Evolutionary conservation across 2,329 filamentous ascomycete species (phyloP).

Genomic region (Fusarium lateritium): DNA sequence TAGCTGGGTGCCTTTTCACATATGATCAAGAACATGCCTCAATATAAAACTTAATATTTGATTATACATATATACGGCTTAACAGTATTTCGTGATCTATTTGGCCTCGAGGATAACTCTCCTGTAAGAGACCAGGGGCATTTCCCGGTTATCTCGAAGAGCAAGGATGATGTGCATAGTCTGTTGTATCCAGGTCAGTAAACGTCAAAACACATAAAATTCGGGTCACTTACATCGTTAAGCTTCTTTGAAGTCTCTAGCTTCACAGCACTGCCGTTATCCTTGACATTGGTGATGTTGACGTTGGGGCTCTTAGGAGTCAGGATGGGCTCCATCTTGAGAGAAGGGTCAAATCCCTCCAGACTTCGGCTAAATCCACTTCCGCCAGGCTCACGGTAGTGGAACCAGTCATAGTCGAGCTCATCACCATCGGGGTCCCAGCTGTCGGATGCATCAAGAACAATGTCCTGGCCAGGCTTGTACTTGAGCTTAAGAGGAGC

Average conservation of each 20-base stretch:
- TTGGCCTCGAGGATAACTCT: slow-evolving; percentile 7
- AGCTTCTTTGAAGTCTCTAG: slow-evolving; percentile 1
- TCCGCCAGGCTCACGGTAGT: slow-evolving; percentile 15
- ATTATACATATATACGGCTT: not conserved
- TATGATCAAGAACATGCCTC: too few relatives aligned
- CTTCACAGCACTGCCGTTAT: slow-evolving; percentile 1
- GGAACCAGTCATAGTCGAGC: slow-evolving; percentile 11
- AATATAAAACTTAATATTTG: too few relatives aligned
- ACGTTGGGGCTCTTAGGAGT: slow-evolving; percentile 6
- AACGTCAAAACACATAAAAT: fast-evolving
- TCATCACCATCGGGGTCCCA: slow-evolving; percentile 12
- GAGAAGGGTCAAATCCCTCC: slow-evolving; percentile 12
- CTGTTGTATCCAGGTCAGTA: not conserved
- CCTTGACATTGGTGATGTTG: slow-evolving; percentile 1
- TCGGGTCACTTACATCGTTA: not conserved
- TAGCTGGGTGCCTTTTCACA: too few relatives aligned
- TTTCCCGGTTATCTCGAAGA: not conserved
- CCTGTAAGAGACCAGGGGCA: slow-evolving; percentile 4
- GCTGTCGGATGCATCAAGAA: slow-evolving; percentile 6
- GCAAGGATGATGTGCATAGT: slow-evolving; percentile 24
- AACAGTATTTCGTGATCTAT: not conserved
- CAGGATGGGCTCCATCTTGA: slow-evolving; percentile 3
- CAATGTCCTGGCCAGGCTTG: not conserved
- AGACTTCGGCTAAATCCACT: slow-evolving; percentile 7
- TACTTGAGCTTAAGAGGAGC: not conserved